Evolutionary conservation across 2,329 filamentous ascomycete species (phyloP).

Genomic region (Hypoxylon sp.): DNA sequence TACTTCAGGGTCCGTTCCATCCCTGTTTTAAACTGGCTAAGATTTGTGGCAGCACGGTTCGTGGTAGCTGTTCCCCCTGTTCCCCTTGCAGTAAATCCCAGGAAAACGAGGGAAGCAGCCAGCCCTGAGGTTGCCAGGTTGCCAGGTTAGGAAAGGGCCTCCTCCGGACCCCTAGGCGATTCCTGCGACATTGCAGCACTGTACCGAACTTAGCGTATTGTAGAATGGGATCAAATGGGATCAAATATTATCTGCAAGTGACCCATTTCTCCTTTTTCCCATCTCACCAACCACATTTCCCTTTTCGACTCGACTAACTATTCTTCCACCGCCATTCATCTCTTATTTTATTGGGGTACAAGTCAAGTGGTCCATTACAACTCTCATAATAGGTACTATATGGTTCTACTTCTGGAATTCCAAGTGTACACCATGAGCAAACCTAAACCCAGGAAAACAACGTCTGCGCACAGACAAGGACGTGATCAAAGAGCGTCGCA

Average conservation of each 20-base stretch:
- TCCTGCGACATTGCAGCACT: constrained; percentile 21
- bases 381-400: background rate
- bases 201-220: constrained; percentile 23
- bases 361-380: background rate
- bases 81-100: constrained; percentile 40
- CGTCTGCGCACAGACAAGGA: constrained; percentile 32
- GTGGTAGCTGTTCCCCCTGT: constrained; percentile 21
- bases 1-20: constrained; percentile 42
- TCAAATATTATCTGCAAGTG: constrained; percentile 11
- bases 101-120: constrained; percentile 16
- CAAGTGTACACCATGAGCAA: constrained; percentile 13
- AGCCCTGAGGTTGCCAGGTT: too few relatives aligned
- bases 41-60: constrained; percentile 26
- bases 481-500: constrained; percentile 25
- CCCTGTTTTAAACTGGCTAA: constrained; percentile 37
- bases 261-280: constrained; percentile 17
- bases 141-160: background rate
- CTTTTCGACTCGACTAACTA: background rate
- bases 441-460: constrained; percentile 15
- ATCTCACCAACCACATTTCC: constrained; percentile 13
- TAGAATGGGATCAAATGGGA: constrained; percentile 3
- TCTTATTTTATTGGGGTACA: background rate
- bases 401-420: background rate
- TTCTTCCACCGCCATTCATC: constrained; percentile 1
- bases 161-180: constrained; percentile 21